Percentiles rank a stretch among this genome's conserved stretches.
Conservation (phyloP, 768 basidiomycete species). For the Pholiota microspora region DNA sequence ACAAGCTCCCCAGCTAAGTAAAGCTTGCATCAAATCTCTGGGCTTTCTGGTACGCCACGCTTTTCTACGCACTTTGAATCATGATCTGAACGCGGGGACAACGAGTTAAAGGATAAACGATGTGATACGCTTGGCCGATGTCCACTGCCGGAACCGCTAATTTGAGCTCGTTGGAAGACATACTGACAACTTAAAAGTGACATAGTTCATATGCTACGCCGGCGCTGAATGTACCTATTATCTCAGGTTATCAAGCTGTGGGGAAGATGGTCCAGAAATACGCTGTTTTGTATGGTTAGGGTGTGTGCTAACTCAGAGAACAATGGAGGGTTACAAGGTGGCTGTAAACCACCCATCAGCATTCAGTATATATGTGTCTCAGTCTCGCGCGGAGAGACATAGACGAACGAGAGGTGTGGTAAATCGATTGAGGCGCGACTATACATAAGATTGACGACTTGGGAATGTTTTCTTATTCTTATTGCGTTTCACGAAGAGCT, state of each 20-base stretch:
- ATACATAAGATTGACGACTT: background rate
- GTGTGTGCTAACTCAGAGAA: slow-evolving; percentile 2
- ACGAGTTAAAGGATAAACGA: too few relatives aligned
- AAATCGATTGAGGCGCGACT: background rate
- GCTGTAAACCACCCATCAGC: background rate
- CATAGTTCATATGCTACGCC: background rate
- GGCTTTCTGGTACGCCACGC: too few relatives aligned
- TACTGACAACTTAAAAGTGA: too few relatives aligned
- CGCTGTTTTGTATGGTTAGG: background rate
- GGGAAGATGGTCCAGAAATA: background rate
- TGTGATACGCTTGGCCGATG: too few relatives aligned
- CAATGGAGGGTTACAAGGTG: slow-evolving; percentile 2
- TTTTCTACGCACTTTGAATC: too few relatives aligned
- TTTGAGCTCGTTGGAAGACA: too few relatives aligned
- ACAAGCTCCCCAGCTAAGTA: too few relatives aligned
- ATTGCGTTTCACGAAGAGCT: background rate
- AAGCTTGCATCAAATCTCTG: too few relatives aligned
- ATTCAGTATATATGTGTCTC: background rate
- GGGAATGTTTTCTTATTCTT: background rate
- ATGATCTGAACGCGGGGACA: too few relatives aligned
- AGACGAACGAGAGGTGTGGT: background rate
- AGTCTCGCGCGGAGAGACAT: background rate
- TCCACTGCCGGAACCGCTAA: too few relatives aligned
- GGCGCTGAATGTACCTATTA: background rate
- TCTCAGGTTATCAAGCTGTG: background rate